Evolutionary conservation across 352 stramenopile species (phyloP), one percentile per base, ranked within the genome.

Genomic region (Globisporangium alternatum): DNA sequence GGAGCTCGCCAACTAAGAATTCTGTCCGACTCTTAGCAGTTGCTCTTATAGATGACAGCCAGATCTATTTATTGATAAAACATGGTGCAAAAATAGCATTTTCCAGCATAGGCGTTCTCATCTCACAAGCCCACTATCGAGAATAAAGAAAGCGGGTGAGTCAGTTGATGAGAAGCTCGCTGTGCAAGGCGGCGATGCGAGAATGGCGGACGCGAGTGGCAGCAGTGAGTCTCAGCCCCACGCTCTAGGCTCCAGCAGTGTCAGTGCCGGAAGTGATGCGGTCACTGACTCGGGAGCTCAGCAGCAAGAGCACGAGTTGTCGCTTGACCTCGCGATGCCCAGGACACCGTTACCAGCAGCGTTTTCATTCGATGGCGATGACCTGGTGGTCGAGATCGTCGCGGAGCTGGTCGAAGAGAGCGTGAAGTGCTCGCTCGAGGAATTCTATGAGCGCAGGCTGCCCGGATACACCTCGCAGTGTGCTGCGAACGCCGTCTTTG

Each of bases 1-100:
- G 4, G 75, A 86, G 49, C 65, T 89, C n/a, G 63, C 64, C 41
- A 70, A 62, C 17, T 31, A 25, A 67, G 37, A 69, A 28, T 53
- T 15, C 41, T 47, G 41, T 47, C 41, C 15, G 41, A 47, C 17
- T 47, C 2, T 17, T 43, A 43, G 3, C 2, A 17, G 39, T 17
- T 45, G 39, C 39, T n/a, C 39, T 45, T 45, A 45, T n/a, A 45
- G 39, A 45, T 45, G 39, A 19, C 12, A 45, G 15, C 12, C 39
- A 45, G 10, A 45, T 45, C 12, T 45, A 45, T 45, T 45, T 45
- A 45, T n/a, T 45, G 39, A 15, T 45, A 10, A 45, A 2, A 45
- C 13, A 45, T 45, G 39, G 3, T 45, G 39, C 5, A 45, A 45
- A 45, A 45, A 45, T 45, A 48, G 43, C 43, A 48, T 8, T 47